Percentiles rank a stretch among this genome's conserved stretches.
These are phyloP conservation scores for Jatropha podagrica DNA, from an alignment of 441 rosid species.

Conservation along the genomic window DNA sequence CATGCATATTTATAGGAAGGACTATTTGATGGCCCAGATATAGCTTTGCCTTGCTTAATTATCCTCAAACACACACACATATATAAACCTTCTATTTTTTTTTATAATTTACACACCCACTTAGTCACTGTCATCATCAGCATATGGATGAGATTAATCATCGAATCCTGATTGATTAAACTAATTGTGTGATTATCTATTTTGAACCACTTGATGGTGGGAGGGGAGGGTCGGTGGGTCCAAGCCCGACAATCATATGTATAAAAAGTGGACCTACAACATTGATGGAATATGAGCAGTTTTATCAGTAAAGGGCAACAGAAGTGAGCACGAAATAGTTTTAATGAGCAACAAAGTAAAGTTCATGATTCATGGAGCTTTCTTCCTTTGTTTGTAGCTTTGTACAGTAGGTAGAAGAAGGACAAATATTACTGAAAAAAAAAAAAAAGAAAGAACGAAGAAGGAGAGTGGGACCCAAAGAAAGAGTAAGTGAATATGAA, in stretches of 20 bases:
- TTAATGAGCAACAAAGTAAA: slow-evolving; percentile 21
- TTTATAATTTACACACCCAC: neutral
- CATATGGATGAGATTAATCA: neutral
- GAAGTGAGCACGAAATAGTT: slow-evolving; percentile 11
- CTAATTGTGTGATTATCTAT: slow-evolving; percentile 23
- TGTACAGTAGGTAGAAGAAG: slow-evolving; percentile 6
- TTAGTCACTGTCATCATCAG: slow-evolving; percentile 12
- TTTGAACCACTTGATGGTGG: slow-evolving; percentile 15
- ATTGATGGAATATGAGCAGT: slow-evolving; percentile 30
- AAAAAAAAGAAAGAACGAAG: neutral
- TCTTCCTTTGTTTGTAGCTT: slow-evolving; percentile 24
- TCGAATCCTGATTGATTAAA: slow-evolving; percentile 12
- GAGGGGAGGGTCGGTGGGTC: neutral
- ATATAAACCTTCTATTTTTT: too few species aligned
- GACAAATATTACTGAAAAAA: neutral
- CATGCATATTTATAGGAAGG: slow-evolving; percentile 37
- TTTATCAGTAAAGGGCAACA: slow-evolving; percentile 20
- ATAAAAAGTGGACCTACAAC: slow-evolving; percentile 25
- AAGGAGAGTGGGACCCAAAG: slow-evolving; percentile 20
- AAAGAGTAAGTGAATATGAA: slow-evolving; percentile 15
- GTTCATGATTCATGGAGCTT: slow-evolving; percentile 17
- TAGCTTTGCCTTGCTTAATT: slow-evolving; percentile 5
- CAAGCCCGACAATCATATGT: neutral
- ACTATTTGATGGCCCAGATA: too few species aligned
- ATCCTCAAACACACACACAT: neutral